These are phyloP conservation scores for Colletotrichum aenigma DNA, from an alignment of 2,329 filamentous ascomycete species.

Conservation along the genomic window DNA sequence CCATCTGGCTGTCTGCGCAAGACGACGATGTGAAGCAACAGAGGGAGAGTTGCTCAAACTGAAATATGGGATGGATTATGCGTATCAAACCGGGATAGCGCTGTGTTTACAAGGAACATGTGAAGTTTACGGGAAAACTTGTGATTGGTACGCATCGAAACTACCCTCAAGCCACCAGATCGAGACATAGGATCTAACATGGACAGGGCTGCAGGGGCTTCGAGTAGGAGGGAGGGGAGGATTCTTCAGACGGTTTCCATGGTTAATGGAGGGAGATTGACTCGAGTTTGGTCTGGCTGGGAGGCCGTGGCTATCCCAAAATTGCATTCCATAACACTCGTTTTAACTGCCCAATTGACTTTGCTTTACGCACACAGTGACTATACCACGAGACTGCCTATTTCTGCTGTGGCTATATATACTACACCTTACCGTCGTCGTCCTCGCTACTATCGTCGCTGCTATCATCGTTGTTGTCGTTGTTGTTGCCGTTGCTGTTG, in stretches of 20 bases:
- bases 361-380: neutral
- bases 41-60: neutral
- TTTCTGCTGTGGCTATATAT: neutral
- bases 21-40: neutral
- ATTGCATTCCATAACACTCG: neutral
- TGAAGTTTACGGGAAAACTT: neutral
- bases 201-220: neutral
- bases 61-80: neutral
- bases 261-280: neutral
- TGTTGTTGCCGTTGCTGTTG: too few species aligned
- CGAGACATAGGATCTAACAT: neutral
- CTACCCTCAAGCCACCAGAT: neutral
- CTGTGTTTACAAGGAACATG: neutral
- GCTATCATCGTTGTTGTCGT: too few species aligned
- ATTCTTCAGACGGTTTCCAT: neutral
- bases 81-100: neutral
- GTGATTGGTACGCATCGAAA: slow-evolving; percentile 4
- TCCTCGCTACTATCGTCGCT: neutral
- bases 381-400: neutral
- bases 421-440: neutral
- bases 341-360: neutral
- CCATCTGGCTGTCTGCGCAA: neutral
- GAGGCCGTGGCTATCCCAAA: neutral
- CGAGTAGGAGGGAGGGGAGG: neutral
- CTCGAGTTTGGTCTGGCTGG: neutral